Percentiles rank a stretch among this genome's conserved stretches.
These are phyloP conservation scores for Leptosphaerulina australis DNA, from an alignment of 2,329 filamentous ascomycete species.

Conservation along the genomic window DNA sequence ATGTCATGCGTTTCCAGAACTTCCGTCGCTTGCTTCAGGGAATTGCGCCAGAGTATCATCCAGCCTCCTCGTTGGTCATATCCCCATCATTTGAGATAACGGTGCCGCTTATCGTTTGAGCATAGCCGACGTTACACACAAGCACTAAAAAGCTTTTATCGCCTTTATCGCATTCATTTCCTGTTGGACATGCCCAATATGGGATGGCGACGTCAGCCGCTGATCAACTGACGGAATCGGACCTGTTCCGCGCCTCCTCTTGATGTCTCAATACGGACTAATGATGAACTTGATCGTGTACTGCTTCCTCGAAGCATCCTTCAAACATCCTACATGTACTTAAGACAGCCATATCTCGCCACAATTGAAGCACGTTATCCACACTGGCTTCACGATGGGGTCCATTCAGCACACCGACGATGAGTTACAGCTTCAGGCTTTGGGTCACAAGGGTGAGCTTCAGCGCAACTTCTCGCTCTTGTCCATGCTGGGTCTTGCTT, in stretches of 20 bases:
- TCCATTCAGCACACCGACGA: slow-evolving; percentile 32
- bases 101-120: slow-evolving; percentile 3
- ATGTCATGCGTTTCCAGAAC: slow-evolving; percentile 2
- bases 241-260: slow-evolving; percentile 4
- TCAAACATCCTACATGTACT: neutral
- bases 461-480: slow-evolving; percentile 64
- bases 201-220: slow-evolving; percentile 17
- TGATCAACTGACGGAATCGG: slow-evolving; percentile 1
- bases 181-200: slow-evolving; percentile 18
- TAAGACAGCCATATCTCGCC: neutral
- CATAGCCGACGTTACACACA: slow-evolving; percentile 7
- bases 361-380: neutral
- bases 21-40: neutral
- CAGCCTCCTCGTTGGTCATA: slow-evolving; percentile 5
- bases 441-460: slow-evolving; percentile 65
- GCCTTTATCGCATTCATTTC: neutral
- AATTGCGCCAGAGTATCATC: neutral
- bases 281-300: neutral
- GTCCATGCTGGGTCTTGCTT: slow-evolving; percentile 67
- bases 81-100: slow-evolving; percentile 4
- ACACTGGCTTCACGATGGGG: slow-evolving; percentile 27
- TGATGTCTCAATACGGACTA: slow-evolving; percentile 1
- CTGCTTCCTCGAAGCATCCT: neutral
- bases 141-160: slow-evolving; percentile 19
- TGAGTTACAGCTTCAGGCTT: slow-evolving; percentile 44